These are phyloP conservation scores for Paramecium primaurelia DNA, from an alignment of 73 alveolate genomes.

Conservation along the genomic window DNA sequence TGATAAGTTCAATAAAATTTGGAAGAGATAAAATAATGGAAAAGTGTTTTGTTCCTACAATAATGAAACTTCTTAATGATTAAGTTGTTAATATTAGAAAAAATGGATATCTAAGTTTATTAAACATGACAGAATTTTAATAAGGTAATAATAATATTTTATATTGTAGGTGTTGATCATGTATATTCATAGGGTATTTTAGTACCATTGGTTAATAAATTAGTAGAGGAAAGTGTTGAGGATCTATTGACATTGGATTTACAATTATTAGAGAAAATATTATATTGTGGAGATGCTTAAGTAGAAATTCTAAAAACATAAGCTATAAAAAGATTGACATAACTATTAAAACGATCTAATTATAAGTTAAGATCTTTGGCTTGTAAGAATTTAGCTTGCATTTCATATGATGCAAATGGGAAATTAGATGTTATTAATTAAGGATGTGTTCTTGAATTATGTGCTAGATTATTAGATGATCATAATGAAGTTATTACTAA, in stretches of 20 bases:
- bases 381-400: conserved; percentile 53
- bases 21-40: conserved; percentile 61
- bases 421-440: conserved; percentile 40
- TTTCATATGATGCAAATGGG: conserved; percentile 49
- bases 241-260: conserved; percentile 18
- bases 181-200: conserved; percentile 11
- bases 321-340: conserved; percentile 48
- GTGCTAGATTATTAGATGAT: conserved; percentile 41
- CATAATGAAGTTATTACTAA: conserved; percentile 14
- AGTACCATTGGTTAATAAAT: conserved; percentile 47
- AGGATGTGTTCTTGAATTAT: conserved; percentile 45
- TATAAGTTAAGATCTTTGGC: conserved; percentile 40
- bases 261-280: conserved; percentile 22
- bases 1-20: conserved; percentile 33
- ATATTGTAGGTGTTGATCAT: conserved; percentile 43
- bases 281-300: conserved; percentile 57
- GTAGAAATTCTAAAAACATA: conserved; percentile 41
- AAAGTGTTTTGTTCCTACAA: conserved; percentile 25
- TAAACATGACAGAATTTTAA: conserved; percentile 53
- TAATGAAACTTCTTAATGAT: conserved; percentile 53
- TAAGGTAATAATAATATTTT: not conserved
- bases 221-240: conserved; percentile 55
- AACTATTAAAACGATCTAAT: conserved; percentile 44
- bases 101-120: conserved; percentile 42
- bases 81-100: conserved; percentile 15